Evolutionary conservation across 2,329 filamentous ascomycete species (phyloP), one percentile per base, ranked within the genome.

Genomic region (Ophiostoma sp.): DNA sequence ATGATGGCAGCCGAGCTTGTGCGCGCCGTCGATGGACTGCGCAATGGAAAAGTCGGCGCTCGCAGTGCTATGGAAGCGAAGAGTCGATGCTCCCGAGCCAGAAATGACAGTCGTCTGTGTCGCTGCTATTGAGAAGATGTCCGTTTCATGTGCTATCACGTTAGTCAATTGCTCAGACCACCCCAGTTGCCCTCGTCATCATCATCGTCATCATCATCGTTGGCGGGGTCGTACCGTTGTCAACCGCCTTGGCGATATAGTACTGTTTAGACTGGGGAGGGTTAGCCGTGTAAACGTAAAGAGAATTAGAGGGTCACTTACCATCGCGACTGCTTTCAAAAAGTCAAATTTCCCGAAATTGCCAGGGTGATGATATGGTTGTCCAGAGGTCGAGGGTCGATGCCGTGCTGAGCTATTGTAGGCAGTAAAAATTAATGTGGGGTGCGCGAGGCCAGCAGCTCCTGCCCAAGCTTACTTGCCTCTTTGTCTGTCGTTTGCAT

Each of bases 241-340:
- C 91, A 79, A 97, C 87, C 62, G 93, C 94, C 80, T 97, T 92
- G 75, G 91, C 90, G 76, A 94, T 96, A 73, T 99, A 87, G 79
- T 97, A 99, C 89, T 98, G 95, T 83, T 98, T 98, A 70, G 95
- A 99, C 95, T 97, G 72, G 1, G 71, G 20, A n/a, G 5, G 23
- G 68, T 71, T 60, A 71, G 70, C 35, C 27, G 23, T 31, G 27
- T 7, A 15, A 20, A 1, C 11, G 8, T 11, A 13, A 35, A 17
- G 4, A 27, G 13, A 1, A 33, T 3, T 2, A 62, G 10, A 27
- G 20, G n/a, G 11, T 8, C 13, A 62, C 57, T 7, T 27, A 62
- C 57, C 57, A 62, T 62, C 27, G 27, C 27, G 27, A 27, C 57
- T 62, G 15, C 57, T 15, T 7, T 33, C 13, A 17, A 17, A 27